Conservation (phyloP, 129 eudicot species). For the Rutidosis leptorrhynchoides region DNA sequence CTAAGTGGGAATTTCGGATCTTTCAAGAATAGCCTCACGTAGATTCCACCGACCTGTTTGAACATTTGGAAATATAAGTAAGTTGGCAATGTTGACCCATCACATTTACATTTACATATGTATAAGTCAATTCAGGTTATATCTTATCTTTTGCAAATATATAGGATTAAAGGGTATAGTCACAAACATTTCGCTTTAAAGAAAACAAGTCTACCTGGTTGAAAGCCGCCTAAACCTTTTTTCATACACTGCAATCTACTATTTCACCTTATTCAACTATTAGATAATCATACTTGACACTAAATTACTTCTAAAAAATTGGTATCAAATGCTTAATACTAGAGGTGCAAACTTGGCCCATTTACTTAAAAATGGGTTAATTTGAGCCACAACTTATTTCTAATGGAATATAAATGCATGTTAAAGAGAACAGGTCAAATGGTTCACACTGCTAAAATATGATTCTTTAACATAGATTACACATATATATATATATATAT, state of each 20-base stretch:
- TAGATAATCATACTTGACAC: background rate
- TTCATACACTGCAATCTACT: background rate
- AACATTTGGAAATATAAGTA: background rate
- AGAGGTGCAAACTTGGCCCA: background rate
- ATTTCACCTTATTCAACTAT: background rate
- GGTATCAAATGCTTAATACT: background rate
- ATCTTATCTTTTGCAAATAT: background rate
- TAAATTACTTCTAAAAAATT: background rate
- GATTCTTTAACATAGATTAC: background rate
- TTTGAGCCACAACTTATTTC: background rate
- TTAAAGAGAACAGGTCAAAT: background rate
- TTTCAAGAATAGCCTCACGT: constrained; percentile 82
- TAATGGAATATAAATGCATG: background rate
- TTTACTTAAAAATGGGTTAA: background rate
- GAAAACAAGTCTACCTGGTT: background rate
- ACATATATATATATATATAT: background rate
- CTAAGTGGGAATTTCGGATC: constrained; percentile 98
- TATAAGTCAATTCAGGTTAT: background rate
- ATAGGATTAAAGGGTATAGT: background rate
- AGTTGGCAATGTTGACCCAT: background rate
- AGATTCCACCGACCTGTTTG: constrained; percentile 91
- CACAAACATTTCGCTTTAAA: background rate
- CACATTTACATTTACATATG: background rate
- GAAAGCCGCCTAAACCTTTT: background rate
- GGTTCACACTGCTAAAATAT: background rate